These are phyloP conservation scores for Malassezia dermatis DNA, from an alignment of 1,284 basidiomycete genomes.

Conservation along the genomic window DNA sequence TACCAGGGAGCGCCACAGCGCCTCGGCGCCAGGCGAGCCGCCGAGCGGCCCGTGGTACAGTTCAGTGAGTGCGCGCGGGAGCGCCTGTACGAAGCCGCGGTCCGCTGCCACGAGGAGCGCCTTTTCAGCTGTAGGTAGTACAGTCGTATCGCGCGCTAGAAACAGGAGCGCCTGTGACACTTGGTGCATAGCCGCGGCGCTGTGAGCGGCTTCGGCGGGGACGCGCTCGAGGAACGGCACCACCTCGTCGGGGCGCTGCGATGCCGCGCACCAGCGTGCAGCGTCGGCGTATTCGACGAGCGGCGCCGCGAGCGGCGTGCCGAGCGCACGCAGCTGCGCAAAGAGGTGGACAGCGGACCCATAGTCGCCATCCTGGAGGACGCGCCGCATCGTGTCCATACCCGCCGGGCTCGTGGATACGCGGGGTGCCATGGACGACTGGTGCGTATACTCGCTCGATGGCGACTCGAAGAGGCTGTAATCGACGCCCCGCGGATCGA, in stretches of 20 bases:
- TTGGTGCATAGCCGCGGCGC: not conserved
- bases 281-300: slow-evolving; percentile 9
- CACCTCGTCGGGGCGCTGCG: not conserved
- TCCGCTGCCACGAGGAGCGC: slow-evolving; percentile 6
- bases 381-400: slow-evolving; percentile 6
- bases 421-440: not conserved
- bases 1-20: not conserved
- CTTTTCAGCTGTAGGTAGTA: not conserved
- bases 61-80: not conserved
- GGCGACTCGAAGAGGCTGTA: slow-evolving; percentile 29
- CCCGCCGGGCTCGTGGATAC: not conserved
- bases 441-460: slow-evolving; percentile 4
- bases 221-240: not conserved
- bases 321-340: slow-evolving; percentile 10
- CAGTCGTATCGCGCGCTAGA: not conserved
- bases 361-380: not conserved
- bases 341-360: slow-evolving; percentile 3
- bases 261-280: slow-evolving; percentile 10
- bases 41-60: slow-evolving; percentile 8
- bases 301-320: slow-evolving; percentile 1
- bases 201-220: not conserved
- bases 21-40: not conserved
- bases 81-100: not conserved
- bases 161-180: not conserved
- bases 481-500: slow-evolving; percentile 34